These are phyloP conservation scores for Xylaria nigripes DNA, from an alignment of 495 filamentous ascomycete species.

Conservation along the genomic window DNA sequence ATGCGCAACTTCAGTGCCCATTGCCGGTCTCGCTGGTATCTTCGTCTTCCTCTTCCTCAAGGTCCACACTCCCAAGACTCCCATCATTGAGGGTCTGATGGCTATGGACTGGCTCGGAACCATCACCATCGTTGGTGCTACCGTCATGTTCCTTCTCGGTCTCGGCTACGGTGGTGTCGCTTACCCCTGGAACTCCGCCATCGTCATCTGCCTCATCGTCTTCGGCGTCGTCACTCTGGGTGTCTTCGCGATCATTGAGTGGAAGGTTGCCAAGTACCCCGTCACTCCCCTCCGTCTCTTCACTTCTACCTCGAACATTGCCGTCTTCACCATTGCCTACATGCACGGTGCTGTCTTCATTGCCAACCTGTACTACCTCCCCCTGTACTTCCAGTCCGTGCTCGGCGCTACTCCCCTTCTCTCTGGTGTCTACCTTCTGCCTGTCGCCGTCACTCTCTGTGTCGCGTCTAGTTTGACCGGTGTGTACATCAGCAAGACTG, in stretches of 20 bases:
- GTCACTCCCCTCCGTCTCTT: constrained; percentile 61
- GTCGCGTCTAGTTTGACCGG: background rate
- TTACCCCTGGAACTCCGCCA: constrained; percentile 56
- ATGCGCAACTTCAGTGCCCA: constrained; percentile 39
- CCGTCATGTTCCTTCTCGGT: constrained; percentile 62
- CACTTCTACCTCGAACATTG: constrained; percentile 45
- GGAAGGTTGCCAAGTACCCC: constrained; percentile 55
- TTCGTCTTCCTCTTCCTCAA: constrained; percentile 50
- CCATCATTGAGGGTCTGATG: constrained; percentile 37
- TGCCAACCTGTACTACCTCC: constrained; percentile 73
- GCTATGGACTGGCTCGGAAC: constrained; percentile 43
- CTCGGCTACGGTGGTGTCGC: constrained; percentile 59
- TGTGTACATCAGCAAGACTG: background rate
- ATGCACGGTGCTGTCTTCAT: constrained; percentile 32
- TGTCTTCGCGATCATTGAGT: constrained; percentile 53
- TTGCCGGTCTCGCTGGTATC: constrained; percentile 45
- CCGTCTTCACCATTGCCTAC: constrained; percentile 41
- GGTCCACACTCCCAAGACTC: constrained; percentile 49
- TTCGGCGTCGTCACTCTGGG: constrained; percentile 50
- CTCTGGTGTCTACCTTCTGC: constrained; percentile 34
- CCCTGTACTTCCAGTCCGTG: constrained; percentile 46
- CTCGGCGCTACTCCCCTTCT: constrained; percentile 22
- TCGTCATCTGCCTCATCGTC: constrained; percentile 59
- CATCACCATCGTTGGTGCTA: constrained; percentile 50
- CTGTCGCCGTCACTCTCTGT: constrained; percentile 7